phyloP scores from a whole-genome alignment of 129 eudicot genomes.

The Flaveria trinervia region DNA sequence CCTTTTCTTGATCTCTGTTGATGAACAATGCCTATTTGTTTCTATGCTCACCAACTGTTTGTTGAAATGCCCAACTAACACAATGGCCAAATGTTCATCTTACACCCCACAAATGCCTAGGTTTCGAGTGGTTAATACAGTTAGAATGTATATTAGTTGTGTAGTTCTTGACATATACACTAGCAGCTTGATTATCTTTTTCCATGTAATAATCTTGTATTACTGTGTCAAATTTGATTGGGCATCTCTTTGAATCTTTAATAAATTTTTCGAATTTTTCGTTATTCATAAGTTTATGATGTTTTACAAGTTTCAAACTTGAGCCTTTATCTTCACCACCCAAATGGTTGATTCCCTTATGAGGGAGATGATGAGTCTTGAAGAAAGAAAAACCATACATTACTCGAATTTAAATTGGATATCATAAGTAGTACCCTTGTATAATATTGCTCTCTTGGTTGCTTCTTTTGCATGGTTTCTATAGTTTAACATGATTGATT shows the following conservation, averaged over 20 bases:
- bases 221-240: slow-evolving; percentile 2
- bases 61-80: slow-evolving; percentile 31
- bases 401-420: not conserved
- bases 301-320: slow-evolving; percentile 4
- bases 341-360: slow-evolving; percentile 4
- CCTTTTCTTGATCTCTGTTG: not conserved
- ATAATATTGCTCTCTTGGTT: not conserved
- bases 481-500: not conserved
- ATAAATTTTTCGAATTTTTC: not conserved
- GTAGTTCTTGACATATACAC: not conserved
- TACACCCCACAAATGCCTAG: not conserved
- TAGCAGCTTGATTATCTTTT: not conserved
- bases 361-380: not conserved
- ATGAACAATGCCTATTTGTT: not conserved
- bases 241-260: not conserved
- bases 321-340: slow-evolving; percentile 13
- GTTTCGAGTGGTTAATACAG: not conserved
- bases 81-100: not conserved
- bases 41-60: slow-evolving; percentile 33
- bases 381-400: not conserved
- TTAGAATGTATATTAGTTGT: slow-evolving; percentile 3
- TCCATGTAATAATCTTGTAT: too few relatives aligned
- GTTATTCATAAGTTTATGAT: not conserved
- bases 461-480: slow-evolving; percentile 4
- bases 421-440: not conserved